These are phyloP conservation scores for Venturia carpophila DNA, from an alignment of 2,329 filamentous ascomycete species.

Conservation along the genomic window DNA sequence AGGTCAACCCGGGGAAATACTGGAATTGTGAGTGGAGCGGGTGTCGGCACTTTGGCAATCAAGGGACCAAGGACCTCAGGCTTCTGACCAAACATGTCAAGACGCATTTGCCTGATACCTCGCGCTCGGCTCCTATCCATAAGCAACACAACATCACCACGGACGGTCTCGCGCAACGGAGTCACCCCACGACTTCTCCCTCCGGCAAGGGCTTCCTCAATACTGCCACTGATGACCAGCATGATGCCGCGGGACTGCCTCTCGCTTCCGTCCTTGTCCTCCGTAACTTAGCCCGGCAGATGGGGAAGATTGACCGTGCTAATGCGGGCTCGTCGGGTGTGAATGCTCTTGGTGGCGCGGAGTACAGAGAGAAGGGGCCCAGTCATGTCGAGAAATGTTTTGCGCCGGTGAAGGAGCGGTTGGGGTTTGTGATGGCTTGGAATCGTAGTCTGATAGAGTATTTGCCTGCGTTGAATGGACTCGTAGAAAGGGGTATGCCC, in stretches of 20 bases:
- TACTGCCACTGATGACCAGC: constrained; percentile 42
- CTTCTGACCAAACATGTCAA: constrained; percentile 58
- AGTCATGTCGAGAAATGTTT: constrained; percentile 18
- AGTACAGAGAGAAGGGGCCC: not conserved
- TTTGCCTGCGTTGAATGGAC: constrained; percentile 11
- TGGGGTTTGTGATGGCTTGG: constrained; percentile 18
- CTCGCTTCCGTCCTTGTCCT: constrained; percentile 69
- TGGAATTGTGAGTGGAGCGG: constrained; percentile 60
- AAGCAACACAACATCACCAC: constrained; percentile 11
- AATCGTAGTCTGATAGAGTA: constrained; percentile 18
- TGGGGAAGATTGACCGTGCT: constrained; percentile 31
- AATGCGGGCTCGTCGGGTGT: not conserved
- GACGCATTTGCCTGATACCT: constrained; percentile 52
- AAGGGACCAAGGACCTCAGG: constrained; percentile 30
- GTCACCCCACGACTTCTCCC: constrained; percentile 20
- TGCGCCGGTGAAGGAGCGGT: constrained; percentile 14
- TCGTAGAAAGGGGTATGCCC: constrained; percentile 14
- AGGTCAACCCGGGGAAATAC: constrained; percentile 28
- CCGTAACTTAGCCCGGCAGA: constrained; percentile 60
- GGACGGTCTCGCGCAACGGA: constrained; percentile 21
- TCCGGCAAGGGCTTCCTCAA: constrained; percentile 32
- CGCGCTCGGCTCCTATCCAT: constrained; percentile 19
- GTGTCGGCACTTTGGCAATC: constrained; percentile 49
- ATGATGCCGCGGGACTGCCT: constrained; percentile 67
- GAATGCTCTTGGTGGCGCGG: constrained; percentile 11